A percentile compares a stretch with the other conserved stretches of the same genome.
Conservation (phyloP, 2,329 filamentous ascomycete species). For the Gremmenia infestans region DNA sequence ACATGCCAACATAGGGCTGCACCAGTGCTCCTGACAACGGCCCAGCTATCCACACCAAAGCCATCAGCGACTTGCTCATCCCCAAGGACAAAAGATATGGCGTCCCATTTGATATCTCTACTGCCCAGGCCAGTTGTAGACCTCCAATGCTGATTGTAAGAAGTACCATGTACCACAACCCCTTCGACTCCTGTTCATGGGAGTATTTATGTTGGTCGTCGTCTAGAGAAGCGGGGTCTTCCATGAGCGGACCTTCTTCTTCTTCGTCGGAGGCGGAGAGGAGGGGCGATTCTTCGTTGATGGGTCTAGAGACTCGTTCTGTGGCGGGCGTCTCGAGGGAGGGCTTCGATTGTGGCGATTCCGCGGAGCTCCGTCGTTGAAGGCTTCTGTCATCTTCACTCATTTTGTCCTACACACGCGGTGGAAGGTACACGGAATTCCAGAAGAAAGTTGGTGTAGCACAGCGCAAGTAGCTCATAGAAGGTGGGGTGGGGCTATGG, state of each 20-base stretch:
- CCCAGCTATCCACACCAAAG: conserved; percentile 79
- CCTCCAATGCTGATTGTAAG: conserved; percentile 84
- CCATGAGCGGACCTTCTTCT: conserved; percentile 34
- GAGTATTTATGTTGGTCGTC: conserved; percentile 42
- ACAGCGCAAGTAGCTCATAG: too few species aligned
- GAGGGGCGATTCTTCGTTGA: conserved; percentile 46
- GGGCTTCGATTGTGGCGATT: too few species aligned
- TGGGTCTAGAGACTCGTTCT: conserved; percentile 23
- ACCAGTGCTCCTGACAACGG: conserved; percentile 74
- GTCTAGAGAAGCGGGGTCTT: conserved; percentile 31
- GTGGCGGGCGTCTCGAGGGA: conserved; percentile 13
- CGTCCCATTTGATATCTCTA: conserved; percentile 90
- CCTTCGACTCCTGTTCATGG: conserved; percentile 61
- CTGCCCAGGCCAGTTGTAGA: conserved; percentile 91
- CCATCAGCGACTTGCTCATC: conserved; percentile 76
- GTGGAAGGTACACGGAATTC: too few species aligned
- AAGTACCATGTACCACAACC: conserved; percentile 77
- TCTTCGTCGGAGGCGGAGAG: conserved; percentile 38
- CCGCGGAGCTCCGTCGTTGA: too few species aligned
- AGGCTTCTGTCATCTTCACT: too few species aligned
- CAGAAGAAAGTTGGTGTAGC: too few species aligned
- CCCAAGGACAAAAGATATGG: conserved; percentile 76
- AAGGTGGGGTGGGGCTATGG: too few species aligned
- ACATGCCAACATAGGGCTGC: conserved; percentile 77
- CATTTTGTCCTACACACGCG: too few species aligned